Evolutionary conservation across 2,329 filamentous ascomycete species (phyloP).

Genomic region (Aspergillus aculeatinus): DNA sequence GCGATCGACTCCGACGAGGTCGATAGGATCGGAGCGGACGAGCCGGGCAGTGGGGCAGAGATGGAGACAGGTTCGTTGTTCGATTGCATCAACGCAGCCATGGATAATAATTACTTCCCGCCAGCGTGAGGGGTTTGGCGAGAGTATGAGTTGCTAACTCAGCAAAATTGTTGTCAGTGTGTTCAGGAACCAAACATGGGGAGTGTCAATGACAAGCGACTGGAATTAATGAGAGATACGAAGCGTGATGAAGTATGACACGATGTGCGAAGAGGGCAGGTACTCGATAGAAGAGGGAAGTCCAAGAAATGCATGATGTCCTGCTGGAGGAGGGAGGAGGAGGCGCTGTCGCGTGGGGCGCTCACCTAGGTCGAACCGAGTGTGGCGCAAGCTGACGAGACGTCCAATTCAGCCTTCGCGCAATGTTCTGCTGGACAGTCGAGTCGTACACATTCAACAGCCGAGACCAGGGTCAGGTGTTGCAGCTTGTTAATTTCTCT

Average conservation of each 20-base stretch:
- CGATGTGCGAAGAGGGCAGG: neutral
- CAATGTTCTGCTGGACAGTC: constrained; percentile 21
- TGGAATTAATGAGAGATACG: neutral
- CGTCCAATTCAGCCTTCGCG: constrained; percentile 42
- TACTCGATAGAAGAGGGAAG: neutral
- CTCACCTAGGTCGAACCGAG: constrained; percentile 37
- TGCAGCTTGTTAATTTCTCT: neutral
- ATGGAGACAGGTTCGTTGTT: constrained; percentile 42
- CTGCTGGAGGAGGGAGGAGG: constrained; percentile 5
- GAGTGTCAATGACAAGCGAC: neutral
- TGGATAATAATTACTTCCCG: constrained; percentile 36
- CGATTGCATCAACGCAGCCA: constrained; percentile 46
- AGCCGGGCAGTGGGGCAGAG: constrained; percentile 35
- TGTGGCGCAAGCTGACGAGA: constrained; percentile 48
- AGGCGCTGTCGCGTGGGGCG: constrained; percentile 36
- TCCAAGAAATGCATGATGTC: neutral
- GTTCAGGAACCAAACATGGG: neutral
- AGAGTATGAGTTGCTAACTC: constrained; percentile 33
- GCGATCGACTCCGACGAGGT: constrained; percentile 32
- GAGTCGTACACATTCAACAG: neutral
- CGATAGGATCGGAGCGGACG: constrained; percentile 31
- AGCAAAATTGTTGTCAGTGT: constrained; percentile 37
- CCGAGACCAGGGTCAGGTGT: no score
- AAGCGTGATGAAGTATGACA: neutral
- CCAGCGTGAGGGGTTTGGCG: constrained; percentile 33